A percentile compares a stretch with the other conserved stretches of the same genome.
These are phyloP conservation scores for Penicillium arizonense DNA, from an alignment of 495 filamentous ascomycete species.

Conservation along the genomic window DNA sequence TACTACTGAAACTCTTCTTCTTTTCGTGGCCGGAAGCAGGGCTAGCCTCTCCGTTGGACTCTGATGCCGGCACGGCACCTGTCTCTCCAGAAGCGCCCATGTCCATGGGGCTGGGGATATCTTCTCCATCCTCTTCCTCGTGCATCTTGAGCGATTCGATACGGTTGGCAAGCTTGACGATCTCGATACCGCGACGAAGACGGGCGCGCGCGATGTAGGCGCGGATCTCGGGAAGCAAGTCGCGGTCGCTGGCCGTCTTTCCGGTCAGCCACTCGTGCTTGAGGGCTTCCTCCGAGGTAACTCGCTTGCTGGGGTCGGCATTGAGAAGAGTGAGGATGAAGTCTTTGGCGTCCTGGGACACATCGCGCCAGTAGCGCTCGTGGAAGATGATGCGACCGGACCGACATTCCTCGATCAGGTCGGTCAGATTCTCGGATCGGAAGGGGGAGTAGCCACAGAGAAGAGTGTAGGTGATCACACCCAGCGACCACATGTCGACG, in stretches of 20 bases:
- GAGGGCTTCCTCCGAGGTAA: constrained; percentile 79
- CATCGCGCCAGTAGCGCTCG: constrained; percentile 97
- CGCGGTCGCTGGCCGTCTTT: constrained; percentile 85
- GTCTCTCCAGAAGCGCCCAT: constrained; percentile 33
- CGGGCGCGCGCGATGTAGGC: constrained; percentile 90
- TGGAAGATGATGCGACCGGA: constrained; percentile 92
- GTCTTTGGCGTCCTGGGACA: constrained; percentile 91
- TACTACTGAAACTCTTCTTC: constrained; percentile 68
- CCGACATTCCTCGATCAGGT: constrained; percentile 94
- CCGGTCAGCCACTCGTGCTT: constrained; percentile 89
- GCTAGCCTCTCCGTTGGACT: constrained; percentile 10
- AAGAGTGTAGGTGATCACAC: constrained; percentile 98
- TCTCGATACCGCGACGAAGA: constrained; percentile 89
- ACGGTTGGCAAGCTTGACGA: constrained; percentile 94
- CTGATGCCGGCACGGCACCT: background rate
- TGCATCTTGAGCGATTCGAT: constrained; percentile 97
- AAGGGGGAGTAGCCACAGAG: constrained; percentile 99
- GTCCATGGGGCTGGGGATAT: constrained; percentile 59
- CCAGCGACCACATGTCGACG: constrained; percentile 99
- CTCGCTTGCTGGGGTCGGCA: constrained; percentile 71
- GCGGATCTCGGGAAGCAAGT: constrained; percentile 95
- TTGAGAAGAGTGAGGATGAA: constrained; percentile 86
- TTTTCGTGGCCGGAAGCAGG: constrained; percentile 9
- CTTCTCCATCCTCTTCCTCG: constrained; percentile 83
- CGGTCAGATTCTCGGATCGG: constrained; percentile 87